Percentiles rank a stretch among this genome's conserved stretches.
phyloP scores from a whole-genome alignment of 345 rosid genomes.

The Theobroma cacao region DNA sequence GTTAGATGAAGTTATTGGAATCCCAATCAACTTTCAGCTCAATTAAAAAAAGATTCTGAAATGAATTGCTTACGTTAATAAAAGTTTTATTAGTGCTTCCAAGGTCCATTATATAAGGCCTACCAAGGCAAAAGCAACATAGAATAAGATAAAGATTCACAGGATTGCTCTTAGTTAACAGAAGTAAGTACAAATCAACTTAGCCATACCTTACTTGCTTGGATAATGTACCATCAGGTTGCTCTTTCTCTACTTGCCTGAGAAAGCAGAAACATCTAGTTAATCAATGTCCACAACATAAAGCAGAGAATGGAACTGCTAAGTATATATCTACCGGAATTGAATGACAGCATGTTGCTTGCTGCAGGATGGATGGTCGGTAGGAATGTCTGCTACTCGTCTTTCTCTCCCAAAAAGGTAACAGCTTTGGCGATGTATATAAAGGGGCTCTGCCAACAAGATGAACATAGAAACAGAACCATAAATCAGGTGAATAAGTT shows the following conservation, averaged over 20 bases:
- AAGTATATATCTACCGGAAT: conserved; percentile 52
- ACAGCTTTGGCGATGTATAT: conserved; percentile 93
- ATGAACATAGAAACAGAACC: conserved; percentile 15
- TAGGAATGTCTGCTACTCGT: conserved; percentile 88
- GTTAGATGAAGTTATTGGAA: conserved; percentile 12
- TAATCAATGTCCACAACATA: conserved; percentile 11
- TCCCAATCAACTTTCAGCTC: conserved; percentile 1
- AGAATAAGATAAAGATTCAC: conserved; percentile 4
- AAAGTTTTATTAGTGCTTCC: conserved; percentile 95
- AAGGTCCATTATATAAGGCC: conserved; percentile 97
- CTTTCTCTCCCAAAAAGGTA: conserved; percentile 97
- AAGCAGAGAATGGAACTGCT: conserved; percentile 3
- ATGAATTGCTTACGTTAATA: conserved; percentile 62
- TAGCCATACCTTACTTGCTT: conserved; percentile 64
- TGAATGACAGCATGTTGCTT: conserved; percentile 98
- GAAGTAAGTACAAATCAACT: not conserved
- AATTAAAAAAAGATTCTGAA: conserved; percentile 16
- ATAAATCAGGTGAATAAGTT: not conserved
- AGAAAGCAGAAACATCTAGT: conserved; percentile 22
- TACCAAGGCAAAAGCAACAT: conserved; percentile 24
- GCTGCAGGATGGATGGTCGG: conserved; percentile 99
- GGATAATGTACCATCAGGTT: conserved; percentile 62
- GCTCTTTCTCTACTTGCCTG: conserved; percentile 80
- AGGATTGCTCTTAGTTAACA: not conserved
- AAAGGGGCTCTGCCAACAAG: conserved; percentile 72